Conservation (phyloP, 2,329 filamentous ascomycete genomes). For the Plectosphaerella plurivora region DNA sequence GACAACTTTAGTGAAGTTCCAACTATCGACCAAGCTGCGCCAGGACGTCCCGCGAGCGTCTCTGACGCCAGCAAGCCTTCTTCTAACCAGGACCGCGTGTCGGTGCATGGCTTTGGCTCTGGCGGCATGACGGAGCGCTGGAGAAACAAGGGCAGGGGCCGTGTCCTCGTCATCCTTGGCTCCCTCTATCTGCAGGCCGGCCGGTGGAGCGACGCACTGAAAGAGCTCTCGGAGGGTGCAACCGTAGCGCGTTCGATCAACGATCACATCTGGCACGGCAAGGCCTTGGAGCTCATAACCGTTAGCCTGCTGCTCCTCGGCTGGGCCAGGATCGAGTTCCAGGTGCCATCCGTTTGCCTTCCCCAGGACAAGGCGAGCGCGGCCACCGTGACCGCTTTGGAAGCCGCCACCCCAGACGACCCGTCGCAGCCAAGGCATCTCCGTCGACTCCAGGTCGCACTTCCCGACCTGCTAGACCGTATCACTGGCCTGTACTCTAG, state of each 20-base stretch:
- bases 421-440: conserved; percentile 47
- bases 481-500: conserved; percentile 71
- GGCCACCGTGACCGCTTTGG: conserved; percentile 12
- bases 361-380: conserved; percentile 41
- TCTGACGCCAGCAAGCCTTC: conserved; percentile 43
- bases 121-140: conserved; percentile 71
- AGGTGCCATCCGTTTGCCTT: conserved; percentile 57
- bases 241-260: conserved; percentile 71
- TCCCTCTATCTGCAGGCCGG: conserved; percentile 86
- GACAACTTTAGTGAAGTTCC: conserved; percentile 26
- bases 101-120: conserved; percentile 67
- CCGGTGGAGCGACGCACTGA: conserved; percentile 83
- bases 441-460: conserved; percentile 48
- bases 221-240: conserved; percentile 77
- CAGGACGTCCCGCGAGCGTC: conserved; percentile 28
- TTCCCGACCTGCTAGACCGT: conserved; percentile 72
- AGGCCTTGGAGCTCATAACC: conserved; percentile 83
- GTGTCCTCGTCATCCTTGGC: conserved; percentile 74
- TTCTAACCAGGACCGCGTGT: conserved; percentile 49
- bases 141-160: conserved; percentile 75
- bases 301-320: conserved; percentile 78
- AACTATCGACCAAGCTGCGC: conserved; percentile 34
- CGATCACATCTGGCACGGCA: conserved; percentile 96
- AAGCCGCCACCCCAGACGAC: conserved; percentile 26
- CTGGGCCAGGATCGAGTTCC: conserved; percentile 81